These are phyloP conservation scores for Penicillium cataractarum DNA, from an alignment of 495 filamentous ascomycete genomes.

Conservation along the genomic window DNA sequence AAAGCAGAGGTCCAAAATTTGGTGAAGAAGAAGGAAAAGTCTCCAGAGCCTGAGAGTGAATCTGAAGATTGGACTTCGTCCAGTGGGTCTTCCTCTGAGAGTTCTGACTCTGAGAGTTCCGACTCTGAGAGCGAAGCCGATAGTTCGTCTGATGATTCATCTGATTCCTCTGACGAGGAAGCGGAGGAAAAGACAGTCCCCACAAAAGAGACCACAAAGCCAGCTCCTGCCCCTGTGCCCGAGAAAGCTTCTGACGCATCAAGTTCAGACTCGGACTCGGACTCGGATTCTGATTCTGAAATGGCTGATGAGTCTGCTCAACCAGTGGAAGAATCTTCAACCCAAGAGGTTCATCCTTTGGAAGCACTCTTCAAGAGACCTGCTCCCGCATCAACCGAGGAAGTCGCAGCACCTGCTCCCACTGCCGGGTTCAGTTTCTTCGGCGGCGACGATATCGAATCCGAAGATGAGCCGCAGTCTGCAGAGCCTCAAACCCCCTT, in stretches of 20 bases:
- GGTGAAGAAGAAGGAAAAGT: slow-evolving; percentile 14
- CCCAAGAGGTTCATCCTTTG: slow-evolving; percentile 73
- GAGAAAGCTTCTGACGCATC: slow-evolving; percentile 11
- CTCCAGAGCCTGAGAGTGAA: slow-evolving; percentile 27
- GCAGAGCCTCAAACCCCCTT: slow-evolving; percentile 76
- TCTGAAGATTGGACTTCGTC: slow-evolving; percentile 53
- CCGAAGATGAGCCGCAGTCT: slow-evolving; percentile 42
- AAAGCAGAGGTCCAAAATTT: slow-evolving; percentile 18
- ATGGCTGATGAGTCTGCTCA: slow-evolving; percentile 11
- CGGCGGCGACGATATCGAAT: slow-evolving; percentile 57
- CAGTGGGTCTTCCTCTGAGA: slow-evolving; percentile 46
- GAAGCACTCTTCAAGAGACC: slow-evolving; percentile 88
- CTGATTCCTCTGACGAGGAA: slow-evolving; percentile 25
- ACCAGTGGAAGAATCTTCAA: slow-evolving; percentile 21
- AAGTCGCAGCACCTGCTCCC: slow-evolving; percentile 45
- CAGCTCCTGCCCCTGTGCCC: slow-evolving; percentile 4
- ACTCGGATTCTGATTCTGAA: slow-evolving; percentile 18
- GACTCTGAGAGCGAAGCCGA: slow-evolving; percentile 33
- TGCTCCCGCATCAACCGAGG: slow-evolving; percentile 38
- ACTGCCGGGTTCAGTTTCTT: slow-evolving; percentile 67
- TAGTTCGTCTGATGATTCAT: slow-evolving; percentile 31
- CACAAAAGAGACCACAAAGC: slow-evolving; percentile 10
- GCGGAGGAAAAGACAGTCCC: slow-evolving; percentile 18
- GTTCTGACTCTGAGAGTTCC: slow-evolving; percentile 30
- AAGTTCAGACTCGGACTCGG: slow-evolving; percentile 8